Conservation (phyloP, 305 asterid species). For the Fraxinus xanthoxyloides region DNA sequence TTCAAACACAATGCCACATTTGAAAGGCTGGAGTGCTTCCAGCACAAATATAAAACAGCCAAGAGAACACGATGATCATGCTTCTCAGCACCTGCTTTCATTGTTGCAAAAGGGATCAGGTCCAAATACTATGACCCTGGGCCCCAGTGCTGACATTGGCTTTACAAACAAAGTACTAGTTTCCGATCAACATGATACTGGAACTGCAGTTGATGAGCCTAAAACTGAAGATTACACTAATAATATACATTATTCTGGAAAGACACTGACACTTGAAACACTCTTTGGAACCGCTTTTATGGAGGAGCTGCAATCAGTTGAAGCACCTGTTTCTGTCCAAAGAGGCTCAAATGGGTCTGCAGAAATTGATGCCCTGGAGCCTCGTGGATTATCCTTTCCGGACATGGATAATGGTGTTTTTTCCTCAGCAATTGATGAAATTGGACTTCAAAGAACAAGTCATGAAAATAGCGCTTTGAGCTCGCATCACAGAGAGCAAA, state of each 20-base stretch:
- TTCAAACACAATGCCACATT: conserved; percentile 30
- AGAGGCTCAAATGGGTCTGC: conserved; percentile 55
- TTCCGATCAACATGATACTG: conserved; percentile 35
- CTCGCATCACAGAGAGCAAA: conserved; percentile 40
- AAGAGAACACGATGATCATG: conserved; percentile 47
- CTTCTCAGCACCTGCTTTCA: conserved; percentile 83
- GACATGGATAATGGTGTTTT: conserved; percentile 37
- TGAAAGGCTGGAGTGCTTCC: conserved; percentile 32
- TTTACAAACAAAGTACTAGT: conserved; percentile 29
- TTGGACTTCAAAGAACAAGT: conserved; percentile 33
- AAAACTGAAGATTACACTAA: conserved; percentile 42
- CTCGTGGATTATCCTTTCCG: conserved; percentile 46
- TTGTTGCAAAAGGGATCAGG: conserved; percentile 66
- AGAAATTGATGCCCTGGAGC: conserved; percentile 37
- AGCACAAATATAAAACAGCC: conserved; percentile 38
- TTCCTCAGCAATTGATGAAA: conserved; percentile 35
- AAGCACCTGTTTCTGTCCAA: conserved; percentile 87
- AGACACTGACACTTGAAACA: conserved; percentile 69
- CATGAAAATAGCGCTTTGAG: conserved; percentile 29
- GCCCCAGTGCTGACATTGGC: conserved; percentile 27
- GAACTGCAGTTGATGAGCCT: conserved; percentile 32
- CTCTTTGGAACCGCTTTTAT: conserved; percentile 95
- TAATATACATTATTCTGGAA: conserved; percentile 32
- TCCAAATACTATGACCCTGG: conserved; percentile 21
- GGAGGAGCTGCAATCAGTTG: conserved; percentile 81